Conservation (phyloP, 2,329 filamentous ascomycete genomes). For the Botrytis aclada region DNA sequence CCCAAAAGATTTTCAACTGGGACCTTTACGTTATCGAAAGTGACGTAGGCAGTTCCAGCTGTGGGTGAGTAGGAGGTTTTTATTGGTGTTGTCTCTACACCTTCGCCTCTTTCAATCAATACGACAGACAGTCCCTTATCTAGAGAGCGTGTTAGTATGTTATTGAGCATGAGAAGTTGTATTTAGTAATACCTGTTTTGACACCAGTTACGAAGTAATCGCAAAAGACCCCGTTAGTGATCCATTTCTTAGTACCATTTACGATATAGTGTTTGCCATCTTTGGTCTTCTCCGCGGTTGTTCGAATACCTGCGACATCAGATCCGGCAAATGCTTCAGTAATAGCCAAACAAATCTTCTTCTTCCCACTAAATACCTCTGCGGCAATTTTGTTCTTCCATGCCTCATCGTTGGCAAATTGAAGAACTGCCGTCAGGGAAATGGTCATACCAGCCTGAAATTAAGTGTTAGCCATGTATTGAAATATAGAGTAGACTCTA, state of each 20-base stretch:
- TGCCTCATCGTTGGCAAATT: conserved; percentile 68
- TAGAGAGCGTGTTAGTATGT: conserved; percentile 2
- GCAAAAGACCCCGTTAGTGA: conserved; percentile 74
- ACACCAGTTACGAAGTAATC: conserved; percentile 85
- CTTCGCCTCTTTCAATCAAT: conserved; percentile 69
- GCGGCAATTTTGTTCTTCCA: conserved; percentile 65
- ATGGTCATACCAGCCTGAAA: conserved; percentile 58
- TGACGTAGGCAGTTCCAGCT: conserved; percentile 54
- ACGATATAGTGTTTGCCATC: conserved; percentile 71
- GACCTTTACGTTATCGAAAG: conserved; percentile 84
- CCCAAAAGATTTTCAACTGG: conserved; percentile 75
- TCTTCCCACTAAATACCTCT: conserved; percentile 74
- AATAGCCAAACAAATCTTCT: conserved; percentile 85
- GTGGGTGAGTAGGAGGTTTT: conserved; percentile 79
- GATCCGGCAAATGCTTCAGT: conserved; percentile 85
- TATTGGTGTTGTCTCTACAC: conserved; percentile 72
- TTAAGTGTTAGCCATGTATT: background rate
- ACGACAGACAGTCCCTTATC: conserved; percentile 76
- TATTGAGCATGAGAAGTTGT: no score
- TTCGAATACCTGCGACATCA: conserved; percentile 76
- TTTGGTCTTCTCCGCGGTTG: conserved; percentile 71
- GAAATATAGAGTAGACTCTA: background rate
- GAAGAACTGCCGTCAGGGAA: conserved; percentile 72
- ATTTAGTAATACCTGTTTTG: conserved; percentile 49
- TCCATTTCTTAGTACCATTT: conserved; percentile 82